Evolutionary conservation across 352 stramenopile species (phyloP).

Genomic region (Plasmopara halstedii): DNA sequence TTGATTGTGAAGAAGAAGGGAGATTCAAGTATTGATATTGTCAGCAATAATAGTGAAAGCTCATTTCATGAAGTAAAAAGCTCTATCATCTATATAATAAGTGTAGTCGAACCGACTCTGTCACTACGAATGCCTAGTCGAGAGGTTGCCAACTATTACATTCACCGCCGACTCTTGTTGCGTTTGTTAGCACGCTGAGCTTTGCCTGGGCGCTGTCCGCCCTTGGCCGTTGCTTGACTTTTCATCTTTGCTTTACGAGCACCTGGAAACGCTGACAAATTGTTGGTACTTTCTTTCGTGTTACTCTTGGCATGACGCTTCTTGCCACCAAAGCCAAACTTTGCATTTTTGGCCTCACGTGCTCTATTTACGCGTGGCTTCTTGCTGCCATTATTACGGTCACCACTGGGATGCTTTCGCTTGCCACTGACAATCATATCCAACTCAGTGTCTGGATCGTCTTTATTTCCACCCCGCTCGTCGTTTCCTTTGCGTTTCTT

Average conservation of each 20-base stretch:
- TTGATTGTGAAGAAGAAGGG: too few species aligned
- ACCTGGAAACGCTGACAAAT: conserved; percentile 61
- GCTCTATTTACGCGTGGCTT: conserved; percentile 62
- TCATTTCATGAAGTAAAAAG: not conserved
- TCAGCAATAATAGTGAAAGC: not conserved
- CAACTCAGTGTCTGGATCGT: conserved; percentile 58
- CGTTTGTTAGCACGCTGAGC: conserved; percentile 39
- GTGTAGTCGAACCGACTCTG: too few species aligned
- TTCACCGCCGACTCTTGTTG: conserved; percentile 42
- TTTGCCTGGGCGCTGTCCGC: conserved; percentile 53
- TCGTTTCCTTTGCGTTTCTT: conserved; percentile 81
- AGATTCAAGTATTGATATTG: too few species aligned
- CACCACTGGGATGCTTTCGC: conserved; percentile 33
- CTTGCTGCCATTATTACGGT: conserved; percentile 49
- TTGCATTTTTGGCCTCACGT: conserved; percentile 70
- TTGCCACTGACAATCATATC: conserved; percentile 61
- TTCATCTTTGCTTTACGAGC: conserved; percentile 35
- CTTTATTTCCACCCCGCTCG: conserved; percentile 44
- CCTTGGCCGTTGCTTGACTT: conserved; percentile 31
- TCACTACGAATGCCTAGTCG: not conserved
- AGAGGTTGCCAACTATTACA: conserved; percentile 2
- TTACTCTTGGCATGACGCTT: conserved; percentile 72
- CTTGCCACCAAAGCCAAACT: conserved; percentile 81
- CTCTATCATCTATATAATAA: not conserved
- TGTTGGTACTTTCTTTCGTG: conserved; percentile 74